Evolutionary conservation across 495 filamentous ascomycete genomes (phyloP), one percentile per base, ranked within the genome.

Genomic region (Oidiodendron maius): DNA sequence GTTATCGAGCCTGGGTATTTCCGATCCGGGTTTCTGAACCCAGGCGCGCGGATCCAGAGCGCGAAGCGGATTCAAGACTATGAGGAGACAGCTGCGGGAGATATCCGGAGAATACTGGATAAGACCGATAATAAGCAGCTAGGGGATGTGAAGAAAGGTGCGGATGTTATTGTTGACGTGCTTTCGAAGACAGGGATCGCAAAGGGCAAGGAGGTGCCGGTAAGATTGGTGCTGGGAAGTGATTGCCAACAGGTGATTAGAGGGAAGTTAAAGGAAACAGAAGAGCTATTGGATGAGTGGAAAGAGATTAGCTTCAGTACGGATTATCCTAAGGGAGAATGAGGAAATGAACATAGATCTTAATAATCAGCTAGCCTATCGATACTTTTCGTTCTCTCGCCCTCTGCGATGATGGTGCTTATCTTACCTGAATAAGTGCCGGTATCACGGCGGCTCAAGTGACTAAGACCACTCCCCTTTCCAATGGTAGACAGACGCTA

Each of bases 1-100:
- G 59, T 70, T 9, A 45, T 74, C 13, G 71, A 76, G 46, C 71
- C 70, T 4, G 76, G 76, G 2, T 65, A 64, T 45, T 77, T 78
- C 52, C 65, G 72, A 15, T 77, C 75, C 0, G 60, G 61, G 15
- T 52, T 80, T 21, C 55, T 70, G 8, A 51, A 59, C 12, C 61
- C 58, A 4, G 60, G 40, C 0, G 65, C 65, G 35, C 42, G 57
- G n/a, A 3, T 26, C 11, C 3, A 4, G 20, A 15, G 1, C n/a
- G 13, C 1, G 10, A 30, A 11, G 12, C 5, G 3, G 23, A n/a
- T 3, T 10, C 23, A 12, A 11, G 41, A 44, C 10, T 30, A 30
- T 17, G 3, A 44, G 24, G 15, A 26, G 5, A 4, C 22, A 4
- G 41, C 13, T 10, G 3, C 18, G 13, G 37, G 37, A 12, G n/a